A percentile compares a stretch with the other conserved stretches of the same genome.
phyloP scores from a whole-genome alignment of 2,329 filamentous ascomycete species.

The Trichothecium roseum region DNA sequence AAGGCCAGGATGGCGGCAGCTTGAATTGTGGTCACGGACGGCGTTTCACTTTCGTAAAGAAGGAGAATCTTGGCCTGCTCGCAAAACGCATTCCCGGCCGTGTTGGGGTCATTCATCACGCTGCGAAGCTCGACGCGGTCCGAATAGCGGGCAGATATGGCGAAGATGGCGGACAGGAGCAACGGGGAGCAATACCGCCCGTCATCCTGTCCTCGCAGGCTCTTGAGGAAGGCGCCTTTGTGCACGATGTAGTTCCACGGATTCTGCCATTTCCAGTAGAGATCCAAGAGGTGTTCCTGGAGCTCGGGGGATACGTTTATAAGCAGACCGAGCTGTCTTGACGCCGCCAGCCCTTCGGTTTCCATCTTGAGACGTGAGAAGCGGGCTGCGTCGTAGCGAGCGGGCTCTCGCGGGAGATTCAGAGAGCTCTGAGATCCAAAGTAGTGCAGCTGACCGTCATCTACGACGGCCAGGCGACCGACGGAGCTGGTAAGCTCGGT shows the following conservation, averaged over 20 bases:
- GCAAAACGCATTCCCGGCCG: conserved; percentile 10
- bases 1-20: conserved; percentile 10
- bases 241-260: conserved; percentile 15
- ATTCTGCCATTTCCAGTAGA: conserved; percentile 17
- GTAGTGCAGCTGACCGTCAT: conserved; percentile 13
- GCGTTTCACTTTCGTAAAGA: conserved; percentile 11
- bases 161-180: conserved; percentile 11
- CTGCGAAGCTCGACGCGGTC: conserved; percentile 11
- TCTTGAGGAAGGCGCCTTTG: conserved; percentile 10
- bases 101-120: conserved; percentile 9
- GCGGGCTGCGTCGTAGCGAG: neutral
- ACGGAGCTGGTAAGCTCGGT: conserved; percentile 9
- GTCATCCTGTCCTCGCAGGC: conserved; percentile 5
- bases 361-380: conserved; percentile 3
- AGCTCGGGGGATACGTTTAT: conserved; percentile 10
- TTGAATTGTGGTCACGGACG: conserved; percentile 13
- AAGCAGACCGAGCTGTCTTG: conserved; percentile 5
- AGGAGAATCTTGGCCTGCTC: conserved; percentile 12
- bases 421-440: conserved; percentile 14
- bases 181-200: conserved; percentile 12
- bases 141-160: conserved; percentile 13
- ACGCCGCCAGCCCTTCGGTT: conserved; percentile 7
- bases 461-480: conserved; percentile 7
- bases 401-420: conserved; percentile 7
- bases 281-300: conserved; percentile 12